Evolutionary conservation across 176 grass and related monocot species (phyloP).

Genomic region (Cocos nucifera): DNA sequence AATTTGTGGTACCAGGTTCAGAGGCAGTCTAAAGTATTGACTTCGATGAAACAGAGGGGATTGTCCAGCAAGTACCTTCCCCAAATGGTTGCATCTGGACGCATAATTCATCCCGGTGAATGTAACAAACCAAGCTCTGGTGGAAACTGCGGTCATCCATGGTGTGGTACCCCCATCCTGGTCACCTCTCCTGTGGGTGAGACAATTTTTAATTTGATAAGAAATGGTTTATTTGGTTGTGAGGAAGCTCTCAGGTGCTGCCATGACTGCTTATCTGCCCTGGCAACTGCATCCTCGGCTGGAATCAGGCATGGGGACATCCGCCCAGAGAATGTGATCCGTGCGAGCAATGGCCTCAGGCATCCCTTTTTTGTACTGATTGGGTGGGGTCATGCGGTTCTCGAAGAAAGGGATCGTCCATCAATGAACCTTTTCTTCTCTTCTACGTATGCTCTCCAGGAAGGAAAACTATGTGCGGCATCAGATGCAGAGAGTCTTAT

Average conservation of each 20-base stretch:
- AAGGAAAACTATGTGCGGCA: constrained; percentile 85
- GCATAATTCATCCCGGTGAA: constrained; percentile 48
- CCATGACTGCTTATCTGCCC: constrained; percentile 84
- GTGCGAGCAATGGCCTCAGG: constrained; percentile 47
- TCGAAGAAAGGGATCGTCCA: constrained; percentile 82
- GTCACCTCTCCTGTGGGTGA: constrained; percentile 73
- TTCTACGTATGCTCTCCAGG: constrained; percentile 83
- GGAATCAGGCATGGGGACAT: constrained; percentile 84
- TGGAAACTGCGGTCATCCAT: constrained; percentile 68
- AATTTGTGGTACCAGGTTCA: constrained; percentile 93
- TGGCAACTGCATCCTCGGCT: constrained; percentile 62
- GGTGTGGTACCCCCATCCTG: constrained; percentile 84
- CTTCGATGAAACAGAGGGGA: constrained; percentile 75
- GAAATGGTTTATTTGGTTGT: constrained; percentile 72
- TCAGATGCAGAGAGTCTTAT: constrained; percentile 90
- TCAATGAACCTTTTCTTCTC: constrained; percentile 90
- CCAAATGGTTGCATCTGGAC: constrained; percentile 61
- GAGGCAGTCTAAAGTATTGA: constrained; percentile 79
- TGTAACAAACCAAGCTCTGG: constrained; percentile 62
- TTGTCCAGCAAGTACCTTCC: constrained; percentile 84
- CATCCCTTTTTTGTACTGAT: constrained; percentile 65
- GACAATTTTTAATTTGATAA: constrained; percentile 69
- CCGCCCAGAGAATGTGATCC: constrained; percentile 82
- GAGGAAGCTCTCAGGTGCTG: constrained; percentile 95
- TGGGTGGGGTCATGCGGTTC: constrained; percentile 94